A percentile compares a stretch with the other conserved stretches of the same genome.
Conservation (phyloP, 306 rosid genomes). For the Aeschynomene evenia region DNA sequence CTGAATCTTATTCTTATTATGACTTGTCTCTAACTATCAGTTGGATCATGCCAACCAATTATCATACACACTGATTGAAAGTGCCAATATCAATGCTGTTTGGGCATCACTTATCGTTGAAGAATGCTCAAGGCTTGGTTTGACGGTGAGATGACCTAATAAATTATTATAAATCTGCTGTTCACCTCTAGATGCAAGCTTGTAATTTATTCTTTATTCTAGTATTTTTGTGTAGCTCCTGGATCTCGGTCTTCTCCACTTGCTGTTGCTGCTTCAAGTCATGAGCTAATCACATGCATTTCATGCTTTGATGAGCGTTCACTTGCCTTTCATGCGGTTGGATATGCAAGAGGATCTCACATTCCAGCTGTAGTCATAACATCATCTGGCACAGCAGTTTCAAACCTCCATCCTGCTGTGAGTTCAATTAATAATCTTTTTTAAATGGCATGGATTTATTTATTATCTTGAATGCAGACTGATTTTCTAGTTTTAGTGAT, state of each 20-base stretch:
- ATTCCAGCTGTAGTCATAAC: conserved; percentile 89
- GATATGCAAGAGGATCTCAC: conserved; percentile 91
- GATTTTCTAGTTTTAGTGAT: conserved; percentile 5
- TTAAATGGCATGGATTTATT: background rate
- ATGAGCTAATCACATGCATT: conserved; percentile 70
- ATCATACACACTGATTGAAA: conserved; percentile 44
- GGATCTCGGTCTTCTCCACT: conserved; percentile 99
- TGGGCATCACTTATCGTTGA: conserved; percentile 95
- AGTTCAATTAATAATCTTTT: conserved; percentile 36
- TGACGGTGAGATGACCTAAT: conserved; percentile 62
- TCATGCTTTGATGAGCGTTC: conserved; percentile 94
- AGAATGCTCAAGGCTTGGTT: conserved; percentile 94
- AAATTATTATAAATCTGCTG: conserved; percentile 20
- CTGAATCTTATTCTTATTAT: conserved; percentile 39
- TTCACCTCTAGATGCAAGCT: conserved; percentile 16
- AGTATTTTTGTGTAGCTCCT: conserved; percentile 98
- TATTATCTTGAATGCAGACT: background rate
- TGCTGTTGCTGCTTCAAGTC: conserved; percentile 93
- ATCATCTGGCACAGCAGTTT: conserved; percentile 97
- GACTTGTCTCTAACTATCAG: conserved; percentile 59
- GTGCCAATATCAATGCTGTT: conserved; percentile 78
- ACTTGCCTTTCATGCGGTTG: conserved; percentile 95
- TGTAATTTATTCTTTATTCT: conserved; percentile 51
- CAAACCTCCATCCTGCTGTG: conserved; percentile 97
- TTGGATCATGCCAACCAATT: conserved; percentile 52